A percentile compares a stretch with the other conserved stretches of the same genome.
Conservation (phyloP, 768 basidiomycete species). For the Lanmaoa rubissima region DNA sequence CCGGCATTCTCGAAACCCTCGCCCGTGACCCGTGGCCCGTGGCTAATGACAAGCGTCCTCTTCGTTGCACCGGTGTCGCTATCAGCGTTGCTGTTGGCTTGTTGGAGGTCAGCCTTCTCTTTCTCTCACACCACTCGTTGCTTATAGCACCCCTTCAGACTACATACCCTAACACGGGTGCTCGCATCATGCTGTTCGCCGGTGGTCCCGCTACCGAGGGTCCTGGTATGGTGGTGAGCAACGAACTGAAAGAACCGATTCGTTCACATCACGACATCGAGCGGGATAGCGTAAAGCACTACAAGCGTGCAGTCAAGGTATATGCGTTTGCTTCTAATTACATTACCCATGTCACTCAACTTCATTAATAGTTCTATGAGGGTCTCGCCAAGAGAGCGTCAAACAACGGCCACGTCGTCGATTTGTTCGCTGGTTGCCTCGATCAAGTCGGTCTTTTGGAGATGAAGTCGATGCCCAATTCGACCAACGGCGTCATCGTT, state of each 20-base stretch:
- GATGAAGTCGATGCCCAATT: constrained; percentile 95
- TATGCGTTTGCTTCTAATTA: constrained; percentile 10
- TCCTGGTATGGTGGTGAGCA: constrained; percentile 94
- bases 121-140: background rate
- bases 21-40: constrained; percentile 97
- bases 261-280: constrained; percentile 99
- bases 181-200: constrained; percentile 92
- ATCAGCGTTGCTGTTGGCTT: constrained; percentile 90
- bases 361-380: constrained; percentile 82
- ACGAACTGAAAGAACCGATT: constrained; percentile 95
- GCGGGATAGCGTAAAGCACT: constrained; percentile 93
- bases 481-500: constrained; percentile 95
- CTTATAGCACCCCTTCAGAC: constrained; percentile 39
- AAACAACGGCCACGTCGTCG: constrained; percentile 91
- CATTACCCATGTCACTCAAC: constrained; percentile 1
- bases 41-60: constrained; percentile 86
- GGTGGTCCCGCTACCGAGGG: constrained; percentile 97
- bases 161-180: constrained; percentile 94
- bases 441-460: constrained; percentile 97
- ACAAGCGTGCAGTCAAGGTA: constrained; percentile 95
- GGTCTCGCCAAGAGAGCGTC: constrained; percentile 89
- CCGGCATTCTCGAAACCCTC: constrained; percentile 85
- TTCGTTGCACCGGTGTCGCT: constrained; percentile 95
- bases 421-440: constrained; percentile 94
- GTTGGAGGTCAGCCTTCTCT: constrained; percentile 59